Evolutionary conservation across 2,329 filamentous ascomycete genomes (phyloP).

Genomic region (Esteya vermicola): DNA sequence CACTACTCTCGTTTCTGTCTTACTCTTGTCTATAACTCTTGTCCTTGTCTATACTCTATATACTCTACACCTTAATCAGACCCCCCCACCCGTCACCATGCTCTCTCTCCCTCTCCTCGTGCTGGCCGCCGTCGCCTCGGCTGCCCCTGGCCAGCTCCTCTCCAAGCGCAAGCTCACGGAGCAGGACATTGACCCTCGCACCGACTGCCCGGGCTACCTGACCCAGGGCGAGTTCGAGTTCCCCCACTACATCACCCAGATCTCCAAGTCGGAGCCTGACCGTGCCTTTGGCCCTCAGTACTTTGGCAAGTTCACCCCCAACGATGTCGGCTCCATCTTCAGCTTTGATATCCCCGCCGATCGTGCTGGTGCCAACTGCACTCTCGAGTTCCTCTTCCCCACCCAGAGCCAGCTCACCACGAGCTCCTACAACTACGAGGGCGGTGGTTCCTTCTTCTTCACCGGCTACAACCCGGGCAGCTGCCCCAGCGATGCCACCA

Average conservation of each 20-base stretch:
- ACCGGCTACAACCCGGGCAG: slow-evolving; percentile 12
- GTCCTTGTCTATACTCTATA: not conserved
- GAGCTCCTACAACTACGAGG: slow-evolving; percentile 19
- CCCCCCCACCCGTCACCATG: too few relatives aligned
- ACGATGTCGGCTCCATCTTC: slow-evolving; percentile 22
- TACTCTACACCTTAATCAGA: too few relatives aligned
- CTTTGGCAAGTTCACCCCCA: slow-evolving; percentile 22
- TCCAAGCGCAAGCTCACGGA: not conserved
- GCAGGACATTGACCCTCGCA: not conserved
- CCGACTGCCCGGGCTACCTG: not conserved
- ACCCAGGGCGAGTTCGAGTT: slow-evolving; percentile 15
- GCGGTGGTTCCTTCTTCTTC: slow-evolving; percentile 21
- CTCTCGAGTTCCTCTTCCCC: slow-evolving; percentile 31
- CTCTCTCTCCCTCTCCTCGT: not conserved
- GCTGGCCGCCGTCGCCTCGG: not conserved
- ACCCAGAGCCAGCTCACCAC: slow-evolving; percentile 17
- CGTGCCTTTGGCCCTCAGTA: slow-evolving; percentile 28
- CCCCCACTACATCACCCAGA: slow-evolving; percentile 19
- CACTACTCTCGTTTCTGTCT: not conserved
- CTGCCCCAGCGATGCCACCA: slow-evolving; percentile 16
- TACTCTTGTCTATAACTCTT: not conserved
- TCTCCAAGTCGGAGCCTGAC: slow-evolving; percentile 19
- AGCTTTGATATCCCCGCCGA: slow-evolving; percentile 27
- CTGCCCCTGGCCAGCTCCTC: slow-evolving; percentile 1
- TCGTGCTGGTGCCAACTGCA: slow-evolving; percentile 27